Conservation (phyloP, 495 filamentous ascomycete genomes). For the Parathielavia hyrcaniae region DNA sequence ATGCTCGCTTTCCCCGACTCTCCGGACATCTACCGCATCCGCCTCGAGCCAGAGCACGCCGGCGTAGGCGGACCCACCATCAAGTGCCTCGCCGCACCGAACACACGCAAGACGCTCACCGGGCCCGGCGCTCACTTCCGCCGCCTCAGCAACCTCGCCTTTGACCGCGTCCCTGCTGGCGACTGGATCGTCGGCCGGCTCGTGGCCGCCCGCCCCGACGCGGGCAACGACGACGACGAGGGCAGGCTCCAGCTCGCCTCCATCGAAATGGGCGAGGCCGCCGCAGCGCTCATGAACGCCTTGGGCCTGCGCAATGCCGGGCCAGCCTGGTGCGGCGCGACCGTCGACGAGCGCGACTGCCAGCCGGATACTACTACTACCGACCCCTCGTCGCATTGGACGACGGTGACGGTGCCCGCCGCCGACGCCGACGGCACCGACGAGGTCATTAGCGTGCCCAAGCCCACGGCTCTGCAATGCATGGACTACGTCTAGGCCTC, state of each 20-base stretch:
- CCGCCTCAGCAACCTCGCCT: background rate
- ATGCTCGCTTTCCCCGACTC: slow-evolving; percentile 1
- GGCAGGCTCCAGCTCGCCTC: background rate
- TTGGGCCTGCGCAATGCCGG: background rate
- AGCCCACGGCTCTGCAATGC: background rate
- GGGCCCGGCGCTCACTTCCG: background rate
- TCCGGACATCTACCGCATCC: slow-evolving; percentile 3
- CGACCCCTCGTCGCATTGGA: background rate
- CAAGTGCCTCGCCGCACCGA: background rate
- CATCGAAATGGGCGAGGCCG: background rate
- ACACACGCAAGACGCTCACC: background rate
- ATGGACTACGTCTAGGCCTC: background rate
- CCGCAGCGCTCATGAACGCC: background rate
- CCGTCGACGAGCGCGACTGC: background rate
- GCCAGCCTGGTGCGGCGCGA: background rate
- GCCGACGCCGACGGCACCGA: background rate
- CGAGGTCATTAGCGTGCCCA: background rate
- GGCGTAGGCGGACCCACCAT: background rate
- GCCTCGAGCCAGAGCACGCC: background rate
- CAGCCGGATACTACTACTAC: background rate
- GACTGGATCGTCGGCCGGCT: slow-evolving; percentile 1
- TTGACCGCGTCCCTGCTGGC: background rate
- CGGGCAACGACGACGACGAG: background rate
- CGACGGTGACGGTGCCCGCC: background rate
- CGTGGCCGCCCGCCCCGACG: background rate